Evolutionary conservation across 1,284 basidiomycete genomes (phyloP).

Genomic region (Pseudozyma tsukubaensis): DNA sequence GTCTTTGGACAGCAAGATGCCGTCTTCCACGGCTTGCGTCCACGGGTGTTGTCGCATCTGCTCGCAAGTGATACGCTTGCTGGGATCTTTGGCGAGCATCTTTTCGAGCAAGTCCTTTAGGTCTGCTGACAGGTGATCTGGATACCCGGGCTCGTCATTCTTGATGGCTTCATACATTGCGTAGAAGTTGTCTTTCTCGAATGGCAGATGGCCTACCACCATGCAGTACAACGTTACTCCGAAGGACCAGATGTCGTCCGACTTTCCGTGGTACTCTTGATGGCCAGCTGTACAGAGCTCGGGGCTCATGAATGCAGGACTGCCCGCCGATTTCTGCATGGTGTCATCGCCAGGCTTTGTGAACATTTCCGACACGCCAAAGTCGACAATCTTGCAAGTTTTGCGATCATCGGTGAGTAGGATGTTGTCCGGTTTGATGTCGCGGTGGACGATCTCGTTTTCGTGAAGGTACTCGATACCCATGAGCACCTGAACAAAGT

Average conservation of each 20-base stretch:
- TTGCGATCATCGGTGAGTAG: conserved; percentile 71
- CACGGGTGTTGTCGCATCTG: conserved; percentile 62
- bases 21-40: conserved; percentile 45
- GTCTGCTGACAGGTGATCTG: conserved; percentile 46
- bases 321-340: conserved; percentile 71
- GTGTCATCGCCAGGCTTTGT: conserved; percentile 70
- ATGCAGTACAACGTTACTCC: conserved; percentile 74
- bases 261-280: conserved; percentile 70
- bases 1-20: conserved; percentile 45
- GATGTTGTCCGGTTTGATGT: conserved; percentile 74
- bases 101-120: conserved; percentile 51
- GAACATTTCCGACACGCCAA: conserved; percentile 75
- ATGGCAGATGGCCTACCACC: conserved; percentile 72
- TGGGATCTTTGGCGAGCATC: conserved; percentile 61
- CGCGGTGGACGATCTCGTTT: conserved; percentile 73
- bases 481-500: conserved; percentile 73
- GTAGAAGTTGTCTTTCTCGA: conserved; percentile 71
- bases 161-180: conserved; percentile 72
- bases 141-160: conserved; percentile 65
- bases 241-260: conserved; percentile 73
- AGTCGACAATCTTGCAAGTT: conserved; percentile 74
- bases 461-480: conserved; percentile 73
- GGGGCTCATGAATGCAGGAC: conserved; percentile 74
- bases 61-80: conserved; percentile 53
- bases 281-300: conserved; percentile 69